phyloP scores from a whole-genome alignment of 2,329 filamentous ascomycete species.

The Fusarium torreyae region DNA sequence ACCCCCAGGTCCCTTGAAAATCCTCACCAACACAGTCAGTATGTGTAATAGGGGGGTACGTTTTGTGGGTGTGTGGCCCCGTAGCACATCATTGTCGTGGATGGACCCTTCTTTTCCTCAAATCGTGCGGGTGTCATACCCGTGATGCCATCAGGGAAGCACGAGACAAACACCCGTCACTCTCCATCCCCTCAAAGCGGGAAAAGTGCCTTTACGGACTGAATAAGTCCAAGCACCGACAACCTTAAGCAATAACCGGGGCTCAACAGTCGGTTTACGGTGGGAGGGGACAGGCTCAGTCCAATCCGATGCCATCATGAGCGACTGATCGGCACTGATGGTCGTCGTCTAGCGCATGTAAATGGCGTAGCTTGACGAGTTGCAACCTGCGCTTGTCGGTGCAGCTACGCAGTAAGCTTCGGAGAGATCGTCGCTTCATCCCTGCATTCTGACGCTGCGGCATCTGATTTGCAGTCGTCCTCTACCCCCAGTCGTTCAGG shows the following conservation, averaged over 20 bases:
- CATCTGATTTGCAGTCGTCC: slow-evolving; percentile 26
- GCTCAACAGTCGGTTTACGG: slow-evolving; percentile 25
- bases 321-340: slow-evolving; percentile 47
- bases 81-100: slow-evolving; percentile 33
- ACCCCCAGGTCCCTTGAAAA: slow-evolving; percentile 46
- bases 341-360: slow-evolving; percentile 44
- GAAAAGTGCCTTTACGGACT: slow-evolving; percentile 1
- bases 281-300: slow-evolving; percentile 10
- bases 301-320: slow-evolving; percentile 40
- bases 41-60: slow-evolving; percentile 27
- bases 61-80: slow-evolving; percentile 28
- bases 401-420: slow-evolving; percentile 37
- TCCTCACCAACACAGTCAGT: slow-evolving; percentile 16
- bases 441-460: slow-evolving; percentile 22
- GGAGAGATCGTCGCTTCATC: slow-evolving; percentile 36
- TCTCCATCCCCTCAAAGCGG: background rate
- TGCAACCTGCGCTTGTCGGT: slow-evolving; percentile 16
- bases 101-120: slow-evolving; percentile 41
- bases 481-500: slow-evolving; percentile 41
- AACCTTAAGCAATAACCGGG: slow-evolving; percentile 30
- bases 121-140: slow-evolving; percentile 20
- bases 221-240: background rate
- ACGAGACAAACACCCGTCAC: slow-evolving; percentile 23
- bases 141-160: slow-evolving; percentile 23
- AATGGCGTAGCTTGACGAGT: slow-evolving; percentile 47